These are phyloP conservation scores for Chloris gayana DNA, from an alignment of 176 grass and related monocot genomes.

Conservation along the genomic window DNA sequence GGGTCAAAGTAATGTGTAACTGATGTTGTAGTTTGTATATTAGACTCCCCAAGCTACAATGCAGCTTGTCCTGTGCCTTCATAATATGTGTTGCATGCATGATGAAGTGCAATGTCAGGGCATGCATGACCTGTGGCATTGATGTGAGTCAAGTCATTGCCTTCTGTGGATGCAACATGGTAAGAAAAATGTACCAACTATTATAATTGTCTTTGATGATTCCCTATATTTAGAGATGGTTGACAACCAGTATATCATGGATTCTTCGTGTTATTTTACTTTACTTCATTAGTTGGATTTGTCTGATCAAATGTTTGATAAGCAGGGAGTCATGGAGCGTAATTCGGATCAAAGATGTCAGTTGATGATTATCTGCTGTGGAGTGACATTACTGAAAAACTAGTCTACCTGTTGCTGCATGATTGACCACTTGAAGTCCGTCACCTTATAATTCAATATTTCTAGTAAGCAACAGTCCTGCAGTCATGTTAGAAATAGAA, in stretches of 20 bases:
- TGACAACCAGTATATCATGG: neutral
- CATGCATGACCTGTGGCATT: slow-evolving; percentile 56
- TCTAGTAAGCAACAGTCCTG: slow-evolving; percentile 25
- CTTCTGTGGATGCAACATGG: slow-evolving; percentile 40
- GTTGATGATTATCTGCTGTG: slow-evolving; percentile 58
- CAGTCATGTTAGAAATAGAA: too few species aligned
- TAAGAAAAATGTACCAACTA: slow-evolving; percentile 26
- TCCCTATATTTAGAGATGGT: neutral
- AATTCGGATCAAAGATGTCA: slow-evolving; percentile 42
- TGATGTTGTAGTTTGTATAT: slow-evolving; percentile 25
- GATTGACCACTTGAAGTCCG: slow-evolving; percentile 55
- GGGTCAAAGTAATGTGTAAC: slow-evolving; percentile 7
- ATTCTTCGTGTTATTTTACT: neutral
- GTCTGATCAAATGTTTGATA: slow-evolving; percentile 16
- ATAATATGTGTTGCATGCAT: slow-evolving; percentile 63
- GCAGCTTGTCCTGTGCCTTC: slow-evolving; percentile 59
- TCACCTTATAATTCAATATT: slow-evolving; percentile 19
- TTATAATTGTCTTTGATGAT: slow-evolving; percentile 7
- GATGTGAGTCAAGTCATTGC: slow-evolving; percentile 56
- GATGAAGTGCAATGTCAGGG: slow-evolving; percentile 51
- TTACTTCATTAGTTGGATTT: neutral
- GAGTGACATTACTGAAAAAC: slow-evolving; percentile 49
- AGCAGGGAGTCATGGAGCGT: slow-evolving; percentile 29
- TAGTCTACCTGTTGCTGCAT: slow-evolving; percentile 49
- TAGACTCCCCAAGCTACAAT: slow-evolving; percentile 45